Evolutionary conservation across 192 early-diverging fungal species (phyloP).

Genomic region (Coemansia sp.): DNA sequence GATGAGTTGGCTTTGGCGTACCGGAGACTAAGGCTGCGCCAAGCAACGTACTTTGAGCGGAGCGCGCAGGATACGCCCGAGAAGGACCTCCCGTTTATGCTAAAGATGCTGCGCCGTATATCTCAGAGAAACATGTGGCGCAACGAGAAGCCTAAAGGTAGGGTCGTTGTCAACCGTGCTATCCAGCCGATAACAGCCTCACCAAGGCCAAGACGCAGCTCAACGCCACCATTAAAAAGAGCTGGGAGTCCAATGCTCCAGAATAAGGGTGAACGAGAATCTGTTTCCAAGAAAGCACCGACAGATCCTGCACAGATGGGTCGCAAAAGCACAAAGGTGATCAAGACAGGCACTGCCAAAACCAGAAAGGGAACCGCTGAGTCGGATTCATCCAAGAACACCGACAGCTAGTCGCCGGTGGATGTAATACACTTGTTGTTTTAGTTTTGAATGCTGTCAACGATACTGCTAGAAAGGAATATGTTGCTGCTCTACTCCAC

Average conservation of each 20-base stretch:
- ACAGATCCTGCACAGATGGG: not conserved
- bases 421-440: not conserved
- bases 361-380: not conserved
- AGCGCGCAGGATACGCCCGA: slow-evolving; percentile 42
- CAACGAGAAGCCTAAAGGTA: slow-evolving; percentile 31
- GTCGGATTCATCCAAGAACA: too few relatives aligned
- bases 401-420: too few relatives aligned
- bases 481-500: not conserved
- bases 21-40: slow-evolving; percentile 26
- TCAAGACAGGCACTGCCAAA: not conserved
- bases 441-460: not conserved
- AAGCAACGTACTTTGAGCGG: slow-evolving; percentile 53
- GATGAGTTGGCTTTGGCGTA: slow-evolving; percentile 14
- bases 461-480: not conserved
- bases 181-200: slow-evolving; percentile 9
- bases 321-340: not conserved
- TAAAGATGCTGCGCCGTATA: slow-evolving; percentile 41
- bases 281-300: not conserved
- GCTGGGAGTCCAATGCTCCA: too few relatives aligned
- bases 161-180: slow-evolving; percentile 38
- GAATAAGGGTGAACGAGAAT: too few relatives aligned
- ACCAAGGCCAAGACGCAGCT: not conserved
- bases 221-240: not conserved
- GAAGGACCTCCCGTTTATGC: slow-evolving; percentile 38
- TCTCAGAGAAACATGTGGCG: slow-evolving; percentile 43